Evolutionary conservation across 148 eudicot genomes (phyloP).

Genomic region (Chenopodium berlandieri): DNA sequence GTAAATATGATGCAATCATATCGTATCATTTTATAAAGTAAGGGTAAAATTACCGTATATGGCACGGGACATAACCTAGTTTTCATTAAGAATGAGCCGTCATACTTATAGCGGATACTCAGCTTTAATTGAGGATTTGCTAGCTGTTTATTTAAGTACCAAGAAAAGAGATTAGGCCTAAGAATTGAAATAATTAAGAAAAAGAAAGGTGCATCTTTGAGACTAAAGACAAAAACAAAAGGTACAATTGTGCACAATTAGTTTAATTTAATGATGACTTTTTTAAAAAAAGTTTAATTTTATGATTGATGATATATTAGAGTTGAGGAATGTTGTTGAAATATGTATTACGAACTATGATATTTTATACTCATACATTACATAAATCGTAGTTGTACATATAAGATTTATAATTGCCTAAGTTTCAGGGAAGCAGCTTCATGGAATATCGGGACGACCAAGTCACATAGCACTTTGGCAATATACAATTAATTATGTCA

Average conservation of each 20-base stretch:
- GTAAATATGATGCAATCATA: too few species aligned
- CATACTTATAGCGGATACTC: background rate
- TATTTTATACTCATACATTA: too few species aligned
- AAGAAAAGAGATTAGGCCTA: background rate
- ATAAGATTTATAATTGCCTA: background rate
- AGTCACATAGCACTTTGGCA: background rate
- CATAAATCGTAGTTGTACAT: background rate
- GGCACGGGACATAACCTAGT: too few species aligned
- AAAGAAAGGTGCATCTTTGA: background rate
- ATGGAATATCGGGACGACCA: constrained; percentile 1
- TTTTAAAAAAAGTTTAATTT: too few species aligned
- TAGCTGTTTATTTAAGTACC: background rate
- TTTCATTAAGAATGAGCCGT: too few species aligned
- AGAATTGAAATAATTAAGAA: too few species aligned
- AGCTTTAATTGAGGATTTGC: background rate
- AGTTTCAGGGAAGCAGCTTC: constrained; percentile 19
- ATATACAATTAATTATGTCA: background rate
- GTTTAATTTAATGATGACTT: background rate
- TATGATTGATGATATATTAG: background rate
- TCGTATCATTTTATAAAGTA: too few species aligned
- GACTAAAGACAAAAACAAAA: background rate
- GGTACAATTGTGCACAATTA: background rate
- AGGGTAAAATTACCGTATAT: too few species aligned
- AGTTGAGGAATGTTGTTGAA: background rate
- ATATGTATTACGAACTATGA: too few species aligned